Evolutionary conservation across 257 asterid species (phyloP).

Genomic region (Scutellaria barbata): DNA sequence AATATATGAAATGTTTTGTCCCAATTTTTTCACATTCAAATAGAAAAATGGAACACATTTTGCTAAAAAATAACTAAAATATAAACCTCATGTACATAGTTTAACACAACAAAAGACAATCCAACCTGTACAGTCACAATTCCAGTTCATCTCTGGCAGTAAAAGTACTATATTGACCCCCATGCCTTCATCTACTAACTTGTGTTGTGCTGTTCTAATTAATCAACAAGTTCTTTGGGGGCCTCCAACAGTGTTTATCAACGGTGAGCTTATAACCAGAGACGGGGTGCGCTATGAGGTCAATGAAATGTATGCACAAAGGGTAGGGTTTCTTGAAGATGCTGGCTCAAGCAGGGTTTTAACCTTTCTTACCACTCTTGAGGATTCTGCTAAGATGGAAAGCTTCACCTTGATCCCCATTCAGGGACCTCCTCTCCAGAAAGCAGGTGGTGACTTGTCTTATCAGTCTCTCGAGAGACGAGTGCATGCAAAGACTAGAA

Average conservation of each 20-base stretch:
- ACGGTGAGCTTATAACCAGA: slow-evolving; percentile 6
- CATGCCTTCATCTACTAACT: slow-evolving; percentile 20
- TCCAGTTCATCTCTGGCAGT: slow-evolving; percentile 19
- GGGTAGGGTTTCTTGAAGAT: background rate
- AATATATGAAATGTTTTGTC: background rate
- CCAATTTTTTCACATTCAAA: background rate
- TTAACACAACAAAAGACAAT: slow-evolving; percentile 17
- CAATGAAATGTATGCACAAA: slow-evolving; percentile 29
- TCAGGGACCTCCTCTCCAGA: slow-evolving; percentile 72
- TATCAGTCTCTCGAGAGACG: slow-evolving; percentile 77
- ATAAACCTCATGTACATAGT: slow-evolving; percentile 35
- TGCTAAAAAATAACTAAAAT: background rate
- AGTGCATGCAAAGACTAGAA: slow-evolving; percentile 58
- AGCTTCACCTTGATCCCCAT: slow-evolving; percentile 86
- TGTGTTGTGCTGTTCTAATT: slow-evolving; percentile 3
- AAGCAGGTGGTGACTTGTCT: slow-evolving; percentile 81
- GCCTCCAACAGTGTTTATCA: slow-evolving; percentile 12
- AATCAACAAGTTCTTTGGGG: background rate
- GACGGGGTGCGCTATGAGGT: background rate
- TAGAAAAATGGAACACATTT: background rate
- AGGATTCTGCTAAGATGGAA: slow-evolving; percentile 72
- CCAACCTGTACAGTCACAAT: slow-evolving; percentile 46
- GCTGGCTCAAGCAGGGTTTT: slow-evolving; percentile 2
- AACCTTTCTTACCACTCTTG: slow-evolving; percentile 51
- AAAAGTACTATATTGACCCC: slow-evolving; percentile 23